Conservation (phyloP, 1,284 basidiomycete species). For the Pholiota adiposa region DNA sequence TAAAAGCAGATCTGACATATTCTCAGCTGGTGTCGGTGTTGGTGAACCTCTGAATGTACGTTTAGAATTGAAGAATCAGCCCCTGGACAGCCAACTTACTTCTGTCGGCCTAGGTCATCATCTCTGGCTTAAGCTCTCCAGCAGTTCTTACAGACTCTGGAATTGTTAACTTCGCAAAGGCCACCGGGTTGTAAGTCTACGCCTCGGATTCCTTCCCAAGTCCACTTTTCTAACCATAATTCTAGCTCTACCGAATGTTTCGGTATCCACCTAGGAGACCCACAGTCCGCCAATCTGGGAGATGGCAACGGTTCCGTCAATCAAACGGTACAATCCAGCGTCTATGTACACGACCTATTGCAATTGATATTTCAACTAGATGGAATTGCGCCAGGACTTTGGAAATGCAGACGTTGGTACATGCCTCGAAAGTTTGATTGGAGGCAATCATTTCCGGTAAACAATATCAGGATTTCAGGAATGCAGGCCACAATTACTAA, state of each 20-base stretch:
- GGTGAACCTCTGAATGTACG: conserved; percentile 68
- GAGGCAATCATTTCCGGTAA: conserved; percentile 71
- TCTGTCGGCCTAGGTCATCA: conserved; percentile 16
- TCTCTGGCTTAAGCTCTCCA: conserved; percentile 50
- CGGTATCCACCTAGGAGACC: conserved; percentile 60
- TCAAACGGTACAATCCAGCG: conserved; percentile 35
- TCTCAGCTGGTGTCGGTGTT: conserved; percentile 42
- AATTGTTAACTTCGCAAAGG: conserved; percentile 59
- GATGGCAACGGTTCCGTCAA: conserved; percentile 61
- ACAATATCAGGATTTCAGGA: not conserved
- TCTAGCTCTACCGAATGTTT: conserved; percentile 68
- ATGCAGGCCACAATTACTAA: not conserved
- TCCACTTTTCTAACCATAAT: not conserved
- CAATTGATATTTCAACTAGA: conserved; percentile 34
- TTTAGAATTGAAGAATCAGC: not conserved
- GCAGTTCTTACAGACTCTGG: conserved; percentile 59
- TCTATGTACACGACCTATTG: not conserved
- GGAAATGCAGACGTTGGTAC: conserved; percentile 52
- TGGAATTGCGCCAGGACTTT: conserved; percentile 67
- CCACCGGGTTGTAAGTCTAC: conserved; percentile 60
- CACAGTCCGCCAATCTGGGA: conserved; percentile 64
- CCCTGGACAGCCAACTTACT: not conserved
- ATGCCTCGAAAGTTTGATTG: conserved; percentile 64
- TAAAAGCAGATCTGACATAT: not conserved
- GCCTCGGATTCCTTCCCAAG: not conserved